phyloP scores from a whole-genome alignment of 352 stramenopile genomes.

The Globisporangium nagaii region DNA sequence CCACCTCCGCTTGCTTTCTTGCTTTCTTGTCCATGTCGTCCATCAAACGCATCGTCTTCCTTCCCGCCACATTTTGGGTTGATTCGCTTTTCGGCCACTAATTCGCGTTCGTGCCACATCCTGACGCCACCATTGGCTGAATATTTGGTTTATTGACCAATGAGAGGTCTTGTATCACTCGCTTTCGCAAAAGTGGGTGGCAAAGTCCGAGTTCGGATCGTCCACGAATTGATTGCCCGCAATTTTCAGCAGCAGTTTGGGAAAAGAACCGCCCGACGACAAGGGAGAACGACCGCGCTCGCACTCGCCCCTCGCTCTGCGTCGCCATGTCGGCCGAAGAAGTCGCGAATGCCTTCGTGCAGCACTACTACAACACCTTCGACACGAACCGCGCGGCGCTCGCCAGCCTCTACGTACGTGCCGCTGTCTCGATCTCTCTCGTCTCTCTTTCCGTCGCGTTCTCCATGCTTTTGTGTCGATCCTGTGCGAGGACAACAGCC shows the following conservation, averaged over 20 bases:
- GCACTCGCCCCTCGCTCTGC: neutral
- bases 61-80: neutral
- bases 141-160: neutral
- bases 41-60: neutral
- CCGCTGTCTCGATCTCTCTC: neutral
- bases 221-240: conserved; percentile 2
- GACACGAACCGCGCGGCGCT: conserved; percentile 73
- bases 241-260: neutral
- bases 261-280: neutral
- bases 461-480: neutral
- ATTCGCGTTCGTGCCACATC: neutral
- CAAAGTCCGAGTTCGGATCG: neutral
- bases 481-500: neutral
- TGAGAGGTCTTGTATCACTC: neutral
- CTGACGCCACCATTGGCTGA: conserved; percentile 13
- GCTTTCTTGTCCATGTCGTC: neutral
- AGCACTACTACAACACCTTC: conserved; percentile 87
- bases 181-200: conserved; percentile 10
- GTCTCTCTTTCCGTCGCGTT: neutral
- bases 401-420: conserved; percentile 75
- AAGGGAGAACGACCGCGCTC: neutral
- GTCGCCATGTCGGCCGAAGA: conserved; percentile 81
- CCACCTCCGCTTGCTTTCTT: neutral
- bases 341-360: conserved; percentile 80
- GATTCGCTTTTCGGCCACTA: conserved; percentile 10